Conservation (phyloP, 2,329 filamentous ascomycete genomes). For the Raffaelea deltoideospora region DNA sequence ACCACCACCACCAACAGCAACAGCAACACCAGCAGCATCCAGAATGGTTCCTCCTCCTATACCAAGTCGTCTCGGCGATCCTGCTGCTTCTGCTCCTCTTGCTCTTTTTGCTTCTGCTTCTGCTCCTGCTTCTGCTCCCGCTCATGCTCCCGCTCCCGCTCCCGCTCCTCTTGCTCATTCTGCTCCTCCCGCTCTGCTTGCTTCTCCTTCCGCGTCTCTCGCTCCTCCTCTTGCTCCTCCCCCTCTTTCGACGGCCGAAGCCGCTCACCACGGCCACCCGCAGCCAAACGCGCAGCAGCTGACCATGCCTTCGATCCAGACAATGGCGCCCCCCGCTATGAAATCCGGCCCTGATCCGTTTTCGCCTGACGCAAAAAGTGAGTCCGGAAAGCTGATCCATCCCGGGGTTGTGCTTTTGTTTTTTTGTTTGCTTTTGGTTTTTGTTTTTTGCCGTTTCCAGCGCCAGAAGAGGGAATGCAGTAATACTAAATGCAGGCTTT, state of each 20-base stretch:
- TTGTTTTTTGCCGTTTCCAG: no score
- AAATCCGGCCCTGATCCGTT: conserved; percentile 24
- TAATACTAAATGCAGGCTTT: no score
- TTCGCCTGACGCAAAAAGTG: conserved; percentile 26
- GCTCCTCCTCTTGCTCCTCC: no score
- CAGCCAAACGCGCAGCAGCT: conserved; percentile 23
- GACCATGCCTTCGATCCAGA: conserved; percentile 27
- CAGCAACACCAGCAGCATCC: conserved; percentile 6
- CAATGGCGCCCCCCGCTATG: conserved; percentile 27
- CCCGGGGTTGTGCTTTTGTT: no score
- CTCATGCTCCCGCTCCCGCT: not conserved
- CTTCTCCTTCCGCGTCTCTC: conserved; percentile 9
- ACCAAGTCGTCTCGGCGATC: not conserved
- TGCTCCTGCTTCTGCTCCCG: conserved; percentile 32
- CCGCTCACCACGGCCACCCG: conserved; percentile 24
- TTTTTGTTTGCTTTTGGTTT: no score
- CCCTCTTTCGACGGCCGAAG: no score
- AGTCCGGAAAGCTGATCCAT: no score
- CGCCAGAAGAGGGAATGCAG: no score
- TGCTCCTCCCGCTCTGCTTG: no score
- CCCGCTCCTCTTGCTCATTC: no score
- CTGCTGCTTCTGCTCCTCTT: conserved; percentile 26
- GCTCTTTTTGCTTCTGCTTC: conserved; percentile 23
- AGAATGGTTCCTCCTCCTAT: conserved; percentile 12
- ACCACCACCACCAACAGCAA: not conserved